Conservation (phyloP, 2,329 filamentous ascomycete genomes). For the Cladosporium sp. region DNA sequence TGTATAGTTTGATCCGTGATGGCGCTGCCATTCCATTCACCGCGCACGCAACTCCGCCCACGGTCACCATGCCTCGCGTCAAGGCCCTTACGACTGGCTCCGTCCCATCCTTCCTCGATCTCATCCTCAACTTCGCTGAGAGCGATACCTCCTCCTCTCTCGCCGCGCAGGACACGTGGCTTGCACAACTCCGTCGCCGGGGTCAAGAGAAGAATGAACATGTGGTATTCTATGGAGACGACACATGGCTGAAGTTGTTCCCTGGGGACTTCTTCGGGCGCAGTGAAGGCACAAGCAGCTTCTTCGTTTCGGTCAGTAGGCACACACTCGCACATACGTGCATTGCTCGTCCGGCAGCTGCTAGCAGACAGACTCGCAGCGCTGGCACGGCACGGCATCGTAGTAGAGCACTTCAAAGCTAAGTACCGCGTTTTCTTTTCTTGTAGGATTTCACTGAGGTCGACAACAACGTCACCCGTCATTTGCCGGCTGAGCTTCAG, state of each 20-base stretch:
- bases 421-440: conserved; percentile 15
- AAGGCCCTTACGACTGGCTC: conserved; percentile 98
- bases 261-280: conserved; percentile 75
- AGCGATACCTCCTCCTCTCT: conserved; percentile 88
- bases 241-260: conserved; percentile 97
- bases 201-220: conserved; percentile 56
- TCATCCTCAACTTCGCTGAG: conserved; percentile 95
- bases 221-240: conserved; percentile 93
- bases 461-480: conserved; percentile 93
- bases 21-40: conserved; percentile 90
- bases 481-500: conserved; percentile 73
- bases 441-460: conserved; percentile 92
- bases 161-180: conserved; percentile 89
- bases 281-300: conserved; percentile 90
- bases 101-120: conserved; percentile 95
- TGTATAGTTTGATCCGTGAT: conserved; percentile 73
- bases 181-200: conserved; percentile 80
- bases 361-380: not conserved
- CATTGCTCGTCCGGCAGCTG: not conserved
- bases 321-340: not conserved
- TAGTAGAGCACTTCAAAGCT: conserved; percentile 1
- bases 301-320: conserved; percentile 85
- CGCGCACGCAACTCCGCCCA: conserved; percentile 92
- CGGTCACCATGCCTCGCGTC: conserved; percentile 95
- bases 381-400: not conserved